Evolutionary conservation across 2,329 filamentous ascomycete genomes (phyloP).

Genomic region (Cladophialophora yegresii): DNA sequence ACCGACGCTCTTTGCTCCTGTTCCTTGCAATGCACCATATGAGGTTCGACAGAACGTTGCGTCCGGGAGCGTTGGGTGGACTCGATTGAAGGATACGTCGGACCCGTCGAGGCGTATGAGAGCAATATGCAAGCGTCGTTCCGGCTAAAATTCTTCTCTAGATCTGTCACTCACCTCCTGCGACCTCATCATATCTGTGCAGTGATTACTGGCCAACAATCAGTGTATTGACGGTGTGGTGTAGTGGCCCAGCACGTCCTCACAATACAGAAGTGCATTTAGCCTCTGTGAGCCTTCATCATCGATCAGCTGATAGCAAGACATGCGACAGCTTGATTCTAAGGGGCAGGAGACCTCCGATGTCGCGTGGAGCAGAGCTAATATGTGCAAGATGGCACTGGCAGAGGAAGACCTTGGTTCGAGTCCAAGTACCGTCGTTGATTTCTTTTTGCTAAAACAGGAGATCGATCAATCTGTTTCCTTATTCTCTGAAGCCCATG

Average conservation of each 20-base stretch:
- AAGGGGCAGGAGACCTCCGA: neutral
- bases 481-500: neutral
- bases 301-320: neutral
- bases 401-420: neutral
- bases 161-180: too few species aligned
- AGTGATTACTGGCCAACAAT: neutral
- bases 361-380: neutral
- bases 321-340: neutral
- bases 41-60: neutral
- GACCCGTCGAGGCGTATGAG: neutral
- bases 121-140: neutral
- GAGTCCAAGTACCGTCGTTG: neutral
- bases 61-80: neutral
- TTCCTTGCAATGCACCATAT: too few species aligned
- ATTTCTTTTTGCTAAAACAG: neutral
- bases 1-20: too few species aligned
- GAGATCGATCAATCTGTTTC: neutral
- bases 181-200: neutral
- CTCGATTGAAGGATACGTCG: neutral
- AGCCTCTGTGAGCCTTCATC: neutral
- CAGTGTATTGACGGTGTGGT: neutral
- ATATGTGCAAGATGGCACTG: neutral
- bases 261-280: neutral
- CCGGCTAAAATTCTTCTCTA: neutral
- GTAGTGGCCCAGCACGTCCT: neutral